Percentiles rank a stretch among this genome's conserved stretches.
Evolutionary conservation across 1,284 basidiomycete genomes (phyloP).

Genomic region (Ganoderma lingzhi): DNA sequence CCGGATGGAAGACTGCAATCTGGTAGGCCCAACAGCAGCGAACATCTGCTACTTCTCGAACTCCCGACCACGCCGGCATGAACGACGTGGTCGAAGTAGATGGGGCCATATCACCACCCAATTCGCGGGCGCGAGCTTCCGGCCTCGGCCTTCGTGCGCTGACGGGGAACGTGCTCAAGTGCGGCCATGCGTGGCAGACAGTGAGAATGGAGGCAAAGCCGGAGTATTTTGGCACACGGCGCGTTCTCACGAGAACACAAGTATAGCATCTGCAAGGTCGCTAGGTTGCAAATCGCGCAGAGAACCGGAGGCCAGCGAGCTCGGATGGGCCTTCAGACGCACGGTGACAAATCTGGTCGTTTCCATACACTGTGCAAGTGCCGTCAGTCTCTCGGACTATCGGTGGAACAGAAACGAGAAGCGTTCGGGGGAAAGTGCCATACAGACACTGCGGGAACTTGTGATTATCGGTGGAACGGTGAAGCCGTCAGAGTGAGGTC

Average conservation of each 20-base stretch:
- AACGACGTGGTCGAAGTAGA: constrained; percentile 17
- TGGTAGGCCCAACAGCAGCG: background rate
- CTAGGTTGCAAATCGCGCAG: constrained; percentile 22
- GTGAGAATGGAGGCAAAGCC: constrained; percentile 26
- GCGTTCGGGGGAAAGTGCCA: background rate
- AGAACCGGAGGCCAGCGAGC: constrained; percentile 16
- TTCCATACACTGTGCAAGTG: constrained; percentile 7
- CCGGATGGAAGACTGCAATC: constrained; percentile 2
- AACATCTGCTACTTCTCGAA: constrained; percentile 1
- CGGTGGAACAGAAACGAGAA: constrained; percentile 13
- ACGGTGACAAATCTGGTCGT: constrained; percentile 7
- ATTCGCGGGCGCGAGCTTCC: constrained; percentile 22
- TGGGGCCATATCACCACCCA: constrained; percentile 26
- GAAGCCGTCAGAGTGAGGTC: constrained; percentile 13
- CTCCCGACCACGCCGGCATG: constrained; percentile 8
- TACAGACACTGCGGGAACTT: background rate
- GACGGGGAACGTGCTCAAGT: constrained; percentile 22
- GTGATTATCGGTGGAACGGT: constrained; percentile 18
- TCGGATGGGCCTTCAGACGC: background rate
- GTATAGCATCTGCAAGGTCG: constrained; percentile 27
- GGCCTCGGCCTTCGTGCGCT: constrained; percentile 14
- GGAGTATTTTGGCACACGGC: constrained; percentile 25
- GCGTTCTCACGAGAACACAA: constrained; percentile 26
- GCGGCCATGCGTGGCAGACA: constrained; percentile 26
- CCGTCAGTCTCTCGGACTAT: constrained; percentile 19